A percentile compares a stretch with the other conserved stretches of the same genome.
Evolutionary conservation across 139 green algal species (phyloP).

Genomic region (Chlamydomonas sp.): DNA sequence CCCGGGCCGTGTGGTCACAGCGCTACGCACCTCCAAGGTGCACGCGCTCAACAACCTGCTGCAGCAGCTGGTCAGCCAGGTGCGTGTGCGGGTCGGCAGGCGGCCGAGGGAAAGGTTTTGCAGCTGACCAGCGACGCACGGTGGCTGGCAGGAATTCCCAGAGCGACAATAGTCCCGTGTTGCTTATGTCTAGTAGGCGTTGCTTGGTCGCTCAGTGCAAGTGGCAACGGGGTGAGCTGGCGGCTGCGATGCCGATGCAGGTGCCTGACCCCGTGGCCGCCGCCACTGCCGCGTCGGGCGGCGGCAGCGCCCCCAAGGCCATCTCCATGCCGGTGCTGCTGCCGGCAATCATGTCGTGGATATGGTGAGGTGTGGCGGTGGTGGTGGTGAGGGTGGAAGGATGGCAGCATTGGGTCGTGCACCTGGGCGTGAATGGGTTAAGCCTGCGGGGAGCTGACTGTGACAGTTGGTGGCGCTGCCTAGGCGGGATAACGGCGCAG

Average conservation of each 20-base stretch:
- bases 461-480: too few relatives aligned
- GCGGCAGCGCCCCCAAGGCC: background rate
- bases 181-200: too few relatives aligned
- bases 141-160: too few relatives aligned
- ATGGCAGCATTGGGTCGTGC: too few relatives aligned
- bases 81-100: background rate
- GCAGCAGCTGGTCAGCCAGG: conserved; percentile 24
- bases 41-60: background rate
- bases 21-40: conserved; percentile 12
- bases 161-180: too few relatives aligned
- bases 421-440: too few relatives aligned
- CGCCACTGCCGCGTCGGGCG: background rate
- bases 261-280: background rate
- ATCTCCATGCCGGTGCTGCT: conserved; percentile 31
- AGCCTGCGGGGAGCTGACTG: too few relatives aligned
- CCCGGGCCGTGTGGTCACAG: background rate
- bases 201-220: too few relatives aligned
- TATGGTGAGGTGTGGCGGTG: conserved; percentile 13
- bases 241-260: background rate
- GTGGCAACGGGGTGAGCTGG: too few relatives aligned
- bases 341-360: conserved; percentile 20
- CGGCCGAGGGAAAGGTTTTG: too few relatives aligned
- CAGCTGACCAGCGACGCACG: too few relatives aligned
- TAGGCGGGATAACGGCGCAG: too few relatives aligned
- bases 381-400: background rate